Evolutionary conservation across 108 stramenopile genomes (phyloP).

Genomic region (Cyclotella sp.): DNA sequence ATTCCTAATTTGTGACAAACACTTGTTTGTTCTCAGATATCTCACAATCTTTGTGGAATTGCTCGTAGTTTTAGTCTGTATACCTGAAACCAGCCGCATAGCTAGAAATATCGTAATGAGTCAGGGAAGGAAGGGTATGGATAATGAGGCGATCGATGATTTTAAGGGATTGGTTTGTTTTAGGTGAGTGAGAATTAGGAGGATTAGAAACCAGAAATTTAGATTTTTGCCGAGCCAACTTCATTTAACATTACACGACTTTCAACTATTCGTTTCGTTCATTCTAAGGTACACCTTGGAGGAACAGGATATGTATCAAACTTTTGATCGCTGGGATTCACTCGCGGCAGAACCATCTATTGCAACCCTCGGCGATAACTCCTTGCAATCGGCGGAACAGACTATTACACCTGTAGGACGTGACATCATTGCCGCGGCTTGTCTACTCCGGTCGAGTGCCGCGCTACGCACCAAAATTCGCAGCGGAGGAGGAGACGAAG

Average conservation of each 20-base stretch:
- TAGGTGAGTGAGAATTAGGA: slow-evolving; percentile 23
- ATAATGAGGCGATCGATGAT: slow-evolving; percentile 65
- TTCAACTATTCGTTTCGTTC: background rate
- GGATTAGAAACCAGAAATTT: background rate
- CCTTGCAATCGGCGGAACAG: background rate
- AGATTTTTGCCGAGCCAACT: background rate
- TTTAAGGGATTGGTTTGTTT: slow-evolving; percentile 71
- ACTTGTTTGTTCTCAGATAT: background rate
- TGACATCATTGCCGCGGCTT: slow-evolving; percentile 51
- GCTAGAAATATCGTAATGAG: slow-evolving; percentile 61
- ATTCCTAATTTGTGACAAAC: too few relatives aligned
- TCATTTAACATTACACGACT: background rate
- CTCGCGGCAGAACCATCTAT: slow-evolving; percentile 41
- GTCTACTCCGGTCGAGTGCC: slow-evolving; percentile 57
- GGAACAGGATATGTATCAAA: slow-evolving; percentile 61
- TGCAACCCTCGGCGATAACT: background rate
- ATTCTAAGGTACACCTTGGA: slow-evolving; percentile 54
- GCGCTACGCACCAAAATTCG: slow-evolving; percentile 51
- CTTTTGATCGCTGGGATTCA: slow-evolving; percentile 62
- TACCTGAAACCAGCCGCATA: slow-evolving; percentile 60
- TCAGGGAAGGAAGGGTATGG: slow-evolving; percentile 60
- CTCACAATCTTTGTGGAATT: background rate
- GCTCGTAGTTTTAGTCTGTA: slow-evolving; percentile 43
- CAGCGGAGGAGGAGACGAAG: slow-evolving; percentile 54
- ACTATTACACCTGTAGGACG: slow-evolving; percentile 43